Percentiles rank a stretch among this genome's conserved stretches.
These are phyloP conservation scores for Ceratocystis variospora DNA, from an alignment of 2,329 filamentous ascomycete genomes.

Conservation along the genomic window DNA sequence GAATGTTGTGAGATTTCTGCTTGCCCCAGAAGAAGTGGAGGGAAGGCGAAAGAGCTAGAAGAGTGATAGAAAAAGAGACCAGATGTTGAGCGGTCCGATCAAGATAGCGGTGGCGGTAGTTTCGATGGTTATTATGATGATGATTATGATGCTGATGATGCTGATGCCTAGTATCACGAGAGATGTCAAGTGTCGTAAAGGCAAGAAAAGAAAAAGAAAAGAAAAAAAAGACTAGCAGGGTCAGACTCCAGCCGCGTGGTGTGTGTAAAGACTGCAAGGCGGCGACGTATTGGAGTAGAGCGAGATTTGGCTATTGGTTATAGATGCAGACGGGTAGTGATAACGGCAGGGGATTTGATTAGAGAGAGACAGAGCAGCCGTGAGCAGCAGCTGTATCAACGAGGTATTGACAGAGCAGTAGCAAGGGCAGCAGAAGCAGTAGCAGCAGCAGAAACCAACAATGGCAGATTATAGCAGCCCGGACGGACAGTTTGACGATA, in stretches of 20 bases:
- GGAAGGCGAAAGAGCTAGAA: neutral
- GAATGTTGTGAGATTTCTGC: neutral
- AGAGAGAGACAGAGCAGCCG: too few relatives aligned
- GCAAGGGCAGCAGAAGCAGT: neutral
- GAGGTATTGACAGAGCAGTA: neutral
- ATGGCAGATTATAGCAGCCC: neutral
- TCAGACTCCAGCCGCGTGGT: neutral
- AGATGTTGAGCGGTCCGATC: neutral
- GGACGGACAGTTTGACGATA: neutral
- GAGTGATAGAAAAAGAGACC: neutral
- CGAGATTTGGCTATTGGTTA: neutral
- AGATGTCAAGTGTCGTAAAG: neutral
- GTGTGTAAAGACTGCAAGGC: constrained; percentile 1
- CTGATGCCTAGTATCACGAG: neutral
- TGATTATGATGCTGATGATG: neutral
- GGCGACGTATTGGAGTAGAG: neutral
- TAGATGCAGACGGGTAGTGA: constrained; percentile 1
- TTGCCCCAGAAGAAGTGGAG: neutral
- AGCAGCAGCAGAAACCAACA: too few relatives aligned
- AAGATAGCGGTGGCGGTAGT: neutral
- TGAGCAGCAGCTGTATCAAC: too few relatives aligned
- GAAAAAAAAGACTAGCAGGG: neutral
- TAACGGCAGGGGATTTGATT: neutral
- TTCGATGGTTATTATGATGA: neutral
- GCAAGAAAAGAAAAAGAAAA: neutral